Percentiles rank a stretch among this genome's conserved stretches.
Evolutionary conservation across 306 rosid species (phyloP).

Genomic region (Cucumis sativus): DNA sequence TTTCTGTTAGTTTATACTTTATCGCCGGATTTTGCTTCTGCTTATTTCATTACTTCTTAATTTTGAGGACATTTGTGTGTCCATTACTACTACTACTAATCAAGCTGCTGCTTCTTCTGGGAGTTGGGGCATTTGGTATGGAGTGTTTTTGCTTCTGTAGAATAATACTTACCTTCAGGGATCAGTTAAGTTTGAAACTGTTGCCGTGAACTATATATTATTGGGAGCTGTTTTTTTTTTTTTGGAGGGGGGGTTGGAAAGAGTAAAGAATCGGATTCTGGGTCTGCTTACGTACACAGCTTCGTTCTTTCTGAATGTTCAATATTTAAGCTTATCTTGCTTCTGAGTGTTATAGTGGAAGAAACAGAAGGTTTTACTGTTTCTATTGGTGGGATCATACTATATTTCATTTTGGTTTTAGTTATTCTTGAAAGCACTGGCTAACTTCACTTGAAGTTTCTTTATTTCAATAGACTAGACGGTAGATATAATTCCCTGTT

Average conservation of each 20-base stretch:
- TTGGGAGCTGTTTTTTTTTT: background rate
- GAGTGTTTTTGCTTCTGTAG: background rate
- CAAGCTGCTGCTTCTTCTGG: background rate
- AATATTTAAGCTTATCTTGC: background rate
- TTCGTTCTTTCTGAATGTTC: background rate
- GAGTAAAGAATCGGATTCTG: constrained; percentile 5
- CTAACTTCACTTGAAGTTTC: background rate
- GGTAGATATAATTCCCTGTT: background rate
- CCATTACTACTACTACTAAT: background rate
- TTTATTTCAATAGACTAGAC: background rate
- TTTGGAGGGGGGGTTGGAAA: background rate
- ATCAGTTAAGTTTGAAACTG: background rate
- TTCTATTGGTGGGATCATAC: too few species aligned
- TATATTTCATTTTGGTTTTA: background rate
- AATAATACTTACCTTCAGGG: constrained; percentile 10
- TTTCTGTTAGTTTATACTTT: background rate
- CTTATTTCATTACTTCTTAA: background rate
- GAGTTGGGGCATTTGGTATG: background rate
- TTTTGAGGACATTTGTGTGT: background rate
- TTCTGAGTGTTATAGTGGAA: background rate
- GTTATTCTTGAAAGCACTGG: background rate
- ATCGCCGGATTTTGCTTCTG: background rate
- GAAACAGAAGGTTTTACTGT: too few species aligned
- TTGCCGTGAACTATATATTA: background rate
- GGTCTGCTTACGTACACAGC: background rate